These are phyloP conservation scores for Seminavis robusta DNA, from an alignment of 108 stramenopile species.

Conservation along the genomic window DNA sequence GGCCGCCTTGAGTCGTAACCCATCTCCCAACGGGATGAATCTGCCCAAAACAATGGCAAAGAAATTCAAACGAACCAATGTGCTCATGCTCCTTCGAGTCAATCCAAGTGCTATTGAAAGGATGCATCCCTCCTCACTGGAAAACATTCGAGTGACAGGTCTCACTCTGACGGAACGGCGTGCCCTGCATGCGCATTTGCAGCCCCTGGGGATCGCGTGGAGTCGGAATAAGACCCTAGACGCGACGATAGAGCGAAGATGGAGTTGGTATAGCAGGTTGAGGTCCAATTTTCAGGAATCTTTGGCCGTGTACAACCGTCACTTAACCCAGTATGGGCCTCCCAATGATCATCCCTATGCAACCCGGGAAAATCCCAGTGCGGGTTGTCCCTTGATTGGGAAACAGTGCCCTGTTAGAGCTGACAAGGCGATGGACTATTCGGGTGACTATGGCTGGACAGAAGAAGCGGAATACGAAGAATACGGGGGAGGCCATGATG, in stretches of 20 bases:
- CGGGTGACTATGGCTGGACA: slow-evolving; percentile 34
- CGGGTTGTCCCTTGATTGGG: slow-evolving; percentile 30
- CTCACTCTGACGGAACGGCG: slow-evolving; percentile 40
- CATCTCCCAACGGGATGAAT: slow-evolving; percentile 29
- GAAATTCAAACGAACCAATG: slow-evolving; percentile 47
- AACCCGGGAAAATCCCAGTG: slow-evolving; percentile 16
- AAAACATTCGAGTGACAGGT: slow-evolving; percentile 34
- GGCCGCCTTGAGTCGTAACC: slow-evolving; percentile 1
- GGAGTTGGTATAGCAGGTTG: slow-evolving; percentile 35
- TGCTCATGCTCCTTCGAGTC: slow-evolving; percentile 24
- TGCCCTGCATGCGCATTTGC: slow-evolving; percentile 36
- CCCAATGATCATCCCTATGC: slow-evolving; percentile 30
- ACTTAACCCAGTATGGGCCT: slow-evolving; percentile 35
- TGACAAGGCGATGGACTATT: slow-evolving; percentile 23
- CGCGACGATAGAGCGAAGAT: slow-evolving; percentile 36
- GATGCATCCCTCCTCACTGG: slow-evolving; percentile 43
- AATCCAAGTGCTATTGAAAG: slow-evolving; percentile 24
- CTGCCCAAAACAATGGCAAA: slow-evolving; percentile 29
- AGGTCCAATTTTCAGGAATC: slow-evolving; percentile 30
- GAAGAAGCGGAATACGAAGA: slow-evolving; percentile 18
- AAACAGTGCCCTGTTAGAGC: slow-evolving; percentile 42
- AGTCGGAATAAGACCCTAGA: slow-evolving; percentile 16
- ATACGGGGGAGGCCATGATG: too few relatives aligned
- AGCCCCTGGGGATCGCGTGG: slow-evolving; percentile 23
- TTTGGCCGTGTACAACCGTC: slow-evolving; percentile 20